Evolutionary conservation across 2,329 filamentous ascomycete genomes (phyloP).

Genomic region (Aspergillus sp.): DNA sequence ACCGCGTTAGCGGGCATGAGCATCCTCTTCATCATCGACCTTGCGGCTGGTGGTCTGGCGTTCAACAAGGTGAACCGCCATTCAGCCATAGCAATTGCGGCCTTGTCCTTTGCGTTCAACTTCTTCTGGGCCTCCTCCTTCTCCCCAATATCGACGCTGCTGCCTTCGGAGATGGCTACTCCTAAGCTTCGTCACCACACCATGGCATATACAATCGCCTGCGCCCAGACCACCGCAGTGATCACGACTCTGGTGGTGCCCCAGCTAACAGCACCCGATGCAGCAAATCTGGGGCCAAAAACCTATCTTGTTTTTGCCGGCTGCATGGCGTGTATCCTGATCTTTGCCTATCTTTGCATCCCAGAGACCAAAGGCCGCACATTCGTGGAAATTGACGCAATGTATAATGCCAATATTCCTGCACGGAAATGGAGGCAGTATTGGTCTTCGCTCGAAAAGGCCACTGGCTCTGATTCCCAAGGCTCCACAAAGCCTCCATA

Average conservation of each 20-base stretch:
- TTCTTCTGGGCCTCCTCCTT: conserved; percentile 43
- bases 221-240: conserved; percentile 39
- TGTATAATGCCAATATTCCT: conserved; percentile 35
- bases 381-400: conserved; percentile 38
- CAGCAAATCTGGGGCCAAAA: conserved; percentile 36
- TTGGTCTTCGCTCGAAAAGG: conserved; percentile 17
- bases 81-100: conserved; percentile 32
- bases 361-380: conserved; percentile 34
- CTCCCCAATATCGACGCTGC: conserved; percentile 36
- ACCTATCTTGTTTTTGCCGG: conserved; percentile 38
- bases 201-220: conserved; percentile 40
- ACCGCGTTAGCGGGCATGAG: conserved; percentile 39
- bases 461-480: background rate
- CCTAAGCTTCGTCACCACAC: conserved; percentile 41
- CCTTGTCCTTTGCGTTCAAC: conserved; percentile 38
- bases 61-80: conserved; percentile 26
- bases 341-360: conserved; percentile 32
- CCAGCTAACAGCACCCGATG: conserved; percentile 36
- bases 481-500: background rate
- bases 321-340: conserved; percentile 32
- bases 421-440: conserved; percentile 37
- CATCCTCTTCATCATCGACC: conserved; percentile 37
- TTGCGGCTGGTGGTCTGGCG: conserved; percentile 37
- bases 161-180: conserved; percentile 41
- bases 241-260: conserved; percentile 44